phyloP scores from a whole-genome alignment of 345 rosid species.

The Bruguiera parviflora region DNA sequence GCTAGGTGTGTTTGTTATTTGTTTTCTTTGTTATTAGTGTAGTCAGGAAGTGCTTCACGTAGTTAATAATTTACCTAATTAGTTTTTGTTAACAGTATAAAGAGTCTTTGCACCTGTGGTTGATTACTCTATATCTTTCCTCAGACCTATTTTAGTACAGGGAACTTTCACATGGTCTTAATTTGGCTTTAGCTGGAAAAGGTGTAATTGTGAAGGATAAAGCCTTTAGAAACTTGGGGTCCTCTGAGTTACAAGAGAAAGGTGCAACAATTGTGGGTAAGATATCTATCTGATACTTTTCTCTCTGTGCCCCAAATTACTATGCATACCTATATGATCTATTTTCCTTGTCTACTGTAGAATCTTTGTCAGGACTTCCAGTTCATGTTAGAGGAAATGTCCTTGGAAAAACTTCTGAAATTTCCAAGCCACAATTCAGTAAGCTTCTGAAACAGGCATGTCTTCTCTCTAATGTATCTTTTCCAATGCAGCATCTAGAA shows the following conservation, averaged over 20 bases:
- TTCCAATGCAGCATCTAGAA: background rate
- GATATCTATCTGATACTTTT: too few species aligned
- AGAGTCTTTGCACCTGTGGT: constrained; percentile 3
- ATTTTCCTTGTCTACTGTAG: constrained; percentile 9
- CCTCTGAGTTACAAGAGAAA: constrained; percentile 29
- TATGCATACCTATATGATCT: background rate
- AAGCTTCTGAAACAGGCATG: constrained; percentile 37
- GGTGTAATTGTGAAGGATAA: constrained; percentile 36
- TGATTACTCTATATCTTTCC: background rate
- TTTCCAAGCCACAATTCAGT: constrained; percentile 33
- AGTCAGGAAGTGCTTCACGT: too few species aligned
- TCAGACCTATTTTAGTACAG: background rate
- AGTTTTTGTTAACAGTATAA: too few species aligned
- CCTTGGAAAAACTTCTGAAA: constrained; percentile 20
- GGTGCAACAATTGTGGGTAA: constrained; percentile 33
- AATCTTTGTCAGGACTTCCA: constrained; percentile 33
- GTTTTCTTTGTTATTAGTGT: too few species aligned
- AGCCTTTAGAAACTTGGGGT: constrained; percentile 29
- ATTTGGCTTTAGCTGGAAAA: constrained; percentile 35
- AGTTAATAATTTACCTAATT: too few species aligned
- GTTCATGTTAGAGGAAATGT: constrained; percentile 30
- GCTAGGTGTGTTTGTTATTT: too few species aligned
- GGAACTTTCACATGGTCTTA: constrained; percentile 28
- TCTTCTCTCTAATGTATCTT: background rate
- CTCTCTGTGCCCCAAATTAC: too few species aligned